Conservation (phyloP, 2,329 filamentous ascomycete species). For the Aureobasidium pullulans region DNA sequence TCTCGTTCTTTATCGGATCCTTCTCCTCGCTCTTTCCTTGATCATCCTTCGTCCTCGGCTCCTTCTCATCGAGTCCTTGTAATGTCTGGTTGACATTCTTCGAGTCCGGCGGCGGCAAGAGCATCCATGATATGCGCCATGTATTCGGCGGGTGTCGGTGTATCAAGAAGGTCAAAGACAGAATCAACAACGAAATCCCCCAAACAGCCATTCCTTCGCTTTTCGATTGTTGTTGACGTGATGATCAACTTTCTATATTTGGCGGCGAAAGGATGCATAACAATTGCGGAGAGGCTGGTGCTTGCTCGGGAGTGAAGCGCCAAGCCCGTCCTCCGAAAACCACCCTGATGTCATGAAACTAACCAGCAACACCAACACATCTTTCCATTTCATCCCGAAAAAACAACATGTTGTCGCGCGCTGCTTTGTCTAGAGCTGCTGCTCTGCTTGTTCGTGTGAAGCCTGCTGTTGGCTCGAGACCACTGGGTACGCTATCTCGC, state of each 20-base stretch:
- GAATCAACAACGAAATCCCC: conserved; percentile 31
- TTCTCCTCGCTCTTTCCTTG: background rate
- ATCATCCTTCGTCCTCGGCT: background rate
- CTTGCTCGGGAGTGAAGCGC: background rate
- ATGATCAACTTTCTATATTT: background rate
- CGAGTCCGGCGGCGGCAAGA: conserved; percentile 11
- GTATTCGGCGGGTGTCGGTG: conserved; percentile 33
- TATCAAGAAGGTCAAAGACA: conserved; percentile 33
- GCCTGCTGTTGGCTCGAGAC: conserved; percentile 12
- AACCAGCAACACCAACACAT: background rate
- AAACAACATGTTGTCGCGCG: conserved; percentile 4
- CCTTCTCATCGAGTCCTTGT: background rate
- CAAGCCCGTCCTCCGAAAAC: conserved; percentile 1
- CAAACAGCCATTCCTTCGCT: conserved; percentile 34
- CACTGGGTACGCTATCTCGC: conserved; percentile 16
- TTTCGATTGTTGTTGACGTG: background rate
- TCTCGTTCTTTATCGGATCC: background rate
- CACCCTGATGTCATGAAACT: conserved; percentile 9
- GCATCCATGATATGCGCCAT: conserved; percentile 27
- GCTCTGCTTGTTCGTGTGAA: conserved; percentile 15
- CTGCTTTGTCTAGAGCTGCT: conserved; percentile 18
- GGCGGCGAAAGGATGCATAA: background rate
- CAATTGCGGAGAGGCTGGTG: background rate
- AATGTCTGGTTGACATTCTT: background rate
- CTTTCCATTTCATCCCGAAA: background rate